Evolutionary conservation across 805 yeast genomes (phyloP).

Genomic region (Kuraishia floccosa): DNA sequence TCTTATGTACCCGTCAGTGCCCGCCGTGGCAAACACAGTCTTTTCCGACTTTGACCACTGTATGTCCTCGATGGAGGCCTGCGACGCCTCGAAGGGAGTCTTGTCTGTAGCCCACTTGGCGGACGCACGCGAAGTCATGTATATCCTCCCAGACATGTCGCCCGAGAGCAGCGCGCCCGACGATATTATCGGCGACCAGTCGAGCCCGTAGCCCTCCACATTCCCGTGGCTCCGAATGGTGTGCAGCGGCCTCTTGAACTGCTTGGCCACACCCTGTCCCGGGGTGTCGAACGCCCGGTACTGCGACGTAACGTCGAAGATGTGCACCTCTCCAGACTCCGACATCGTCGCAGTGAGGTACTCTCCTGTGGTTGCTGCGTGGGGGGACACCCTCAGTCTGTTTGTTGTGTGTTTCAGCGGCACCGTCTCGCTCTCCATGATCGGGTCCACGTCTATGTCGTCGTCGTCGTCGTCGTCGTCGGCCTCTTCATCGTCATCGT

Average conservation of each 20-base stretch:
- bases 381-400: conserved; percentile 77
- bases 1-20: conserved; percentile 82
- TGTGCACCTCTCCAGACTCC: conserved; percentile 82
- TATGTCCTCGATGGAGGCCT: conserved; percentile 84
- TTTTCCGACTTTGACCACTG: conserved; percentile 93
- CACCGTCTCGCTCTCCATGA: conserved; percentile 75
- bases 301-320: conserved; percentile 76
- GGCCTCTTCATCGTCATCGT: conserved; percentile 64
- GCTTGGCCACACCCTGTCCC: conserved; percentile 71
- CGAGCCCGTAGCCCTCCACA: conserved; percentile 96
- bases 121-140: conserved; percentile 65
- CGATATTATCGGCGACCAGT: conserved; percentile 83
- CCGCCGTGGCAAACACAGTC: conserved; percentile 93
- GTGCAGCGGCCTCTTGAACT: conserved; percentile 68
- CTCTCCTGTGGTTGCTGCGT: conserved; percentile 62
- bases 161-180: conserved; percentile 83
- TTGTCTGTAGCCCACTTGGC: conserved; percentile 80
- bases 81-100: conserved; percentile 59
- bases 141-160: conserved; percentile 78
- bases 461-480: conserved; percentile 67
- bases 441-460: conserved; percentile 64
- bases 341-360: conserved; percentile 79
- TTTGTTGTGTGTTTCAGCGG: conserved; percentile 79
- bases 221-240: conserved; percentile 80
- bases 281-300: conserved; percentile 79